Conservation (phyloP, 1,139 yeast species). For the Saccharomyces hybrid region DNA sequence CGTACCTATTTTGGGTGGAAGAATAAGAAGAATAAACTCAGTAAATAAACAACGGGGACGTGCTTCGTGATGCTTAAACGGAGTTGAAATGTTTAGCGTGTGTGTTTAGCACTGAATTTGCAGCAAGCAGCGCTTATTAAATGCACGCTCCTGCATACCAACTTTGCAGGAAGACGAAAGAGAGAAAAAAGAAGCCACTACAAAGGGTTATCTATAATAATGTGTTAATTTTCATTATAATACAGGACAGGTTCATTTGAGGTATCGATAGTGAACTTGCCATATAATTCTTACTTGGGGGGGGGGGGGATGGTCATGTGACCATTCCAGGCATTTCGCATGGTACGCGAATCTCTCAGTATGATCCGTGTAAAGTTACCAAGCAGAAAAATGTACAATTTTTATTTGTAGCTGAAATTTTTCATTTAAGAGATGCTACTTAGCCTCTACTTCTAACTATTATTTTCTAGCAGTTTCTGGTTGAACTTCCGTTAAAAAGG, state of each 20-base stretch:
- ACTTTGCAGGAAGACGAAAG: neutral
- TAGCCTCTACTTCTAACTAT: constrained; percentile 1
- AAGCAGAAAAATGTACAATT: neutral
- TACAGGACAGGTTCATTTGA: no score
- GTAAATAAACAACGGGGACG: no score
- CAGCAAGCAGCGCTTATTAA: neutral
- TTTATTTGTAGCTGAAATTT: constrained; percentile 1
- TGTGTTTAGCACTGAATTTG: no score
- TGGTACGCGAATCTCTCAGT: neutral
- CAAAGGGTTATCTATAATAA: no score
- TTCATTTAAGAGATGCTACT: constrained; percentile 2
- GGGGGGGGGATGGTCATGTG: neutral
- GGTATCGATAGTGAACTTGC: no score
- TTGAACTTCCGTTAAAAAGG: constrained; percentile 10
- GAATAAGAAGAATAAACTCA: neutral
- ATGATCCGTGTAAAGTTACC: neutral
- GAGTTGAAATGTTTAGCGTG: no score
- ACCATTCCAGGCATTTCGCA: neutral
- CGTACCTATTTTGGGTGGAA: neutral
- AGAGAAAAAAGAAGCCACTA: neutral
- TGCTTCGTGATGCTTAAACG: no score
- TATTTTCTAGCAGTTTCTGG: neutral
- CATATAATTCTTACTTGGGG: no score
- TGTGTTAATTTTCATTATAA: no score
- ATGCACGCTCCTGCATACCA: neutral